A percentile compares a stretch with the other conserved stretches of the same genome.
Conservation (phyloP, 1,139 yeast genomes). For the Geotrichum fermentans region DNA sequence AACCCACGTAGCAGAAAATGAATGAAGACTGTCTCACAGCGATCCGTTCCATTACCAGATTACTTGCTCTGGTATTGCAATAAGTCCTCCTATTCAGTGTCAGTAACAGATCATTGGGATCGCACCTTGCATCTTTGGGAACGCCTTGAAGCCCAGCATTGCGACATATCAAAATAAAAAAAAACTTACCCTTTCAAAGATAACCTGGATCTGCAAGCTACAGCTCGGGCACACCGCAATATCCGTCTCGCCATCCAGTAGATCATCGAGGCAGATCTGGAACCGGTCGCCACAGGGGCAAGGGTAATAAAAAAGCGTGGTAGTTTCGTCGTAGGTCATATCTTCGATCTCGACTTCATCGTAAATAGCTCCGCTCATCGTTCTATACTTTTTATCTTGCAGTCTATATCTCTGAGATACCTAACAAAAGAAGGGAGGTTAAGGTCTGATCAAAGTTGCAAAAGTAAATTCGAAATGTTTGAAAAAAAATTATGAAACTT, state of each 20-base stretch:
- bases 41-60: too few relatives aligned
- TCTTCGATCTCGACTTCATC: conserved; percentile 97
- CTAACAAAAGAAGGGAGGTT: not conserved
- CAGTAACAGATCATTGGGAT: not conserved
- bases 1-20: too few relatives aligned
- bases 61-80: conserved; percentile 5
- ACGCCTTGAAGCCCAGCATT: too few relatives aligned
- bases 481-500: not conserved
- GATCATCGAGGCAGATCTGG: conserved; percentile 79
- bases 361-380: conserved; percentile 50
- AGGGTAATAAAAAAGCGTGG: conserved; percentile 84
- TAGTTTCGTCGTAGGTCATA: conserved; percentile 78
- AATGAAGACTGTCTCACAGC: too few relatives aligned
- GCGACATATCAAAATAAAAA: too few relatives aligned
- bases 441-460: too few relatives aligned
- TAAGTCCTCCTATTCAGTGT: conserved; percentile 13
- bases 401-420: not conserved
- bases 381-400: not conserved
- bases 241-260: conserved; percentile 81
- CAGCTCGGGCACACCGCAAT: conserved; percentile 97
- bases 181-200: conserved; percentile 55
- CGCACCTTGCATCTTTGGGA: too few relatives aligned
- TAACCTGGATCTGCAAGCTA: conserved; percentile 85
- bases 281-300: conserved; percentile 98
- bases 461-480: not conserved